Conservation (phyloP, 768 basidiomycete species). For the Collybiopsis confluens region DNA sequence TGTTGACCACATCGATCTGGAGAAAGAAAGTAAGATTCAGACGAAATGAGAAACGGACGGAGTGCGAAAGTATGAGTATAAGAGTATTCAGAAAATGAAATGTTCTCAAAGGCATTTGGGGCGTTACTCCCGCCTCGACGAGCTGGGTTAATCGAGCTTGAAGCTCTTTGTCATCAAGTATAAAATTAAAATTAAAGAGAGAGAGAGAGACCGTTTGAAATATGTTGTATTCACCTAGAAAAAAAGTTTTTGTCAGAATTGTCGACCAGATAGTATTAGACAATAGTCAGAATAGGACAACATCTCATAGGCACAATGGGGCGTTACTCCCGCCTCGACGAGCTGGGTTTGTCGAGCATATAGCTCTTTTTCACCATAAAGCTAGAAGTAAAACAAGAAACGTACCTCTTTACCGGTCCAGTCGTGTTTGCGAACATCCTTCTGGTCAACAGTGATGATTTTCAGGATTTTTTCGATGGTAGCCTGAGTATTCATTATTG, state of each 20-base stretch:
- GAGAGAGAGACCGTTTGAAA: background rate
- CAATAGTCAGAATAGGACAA: slow-evolving; percentile 31
- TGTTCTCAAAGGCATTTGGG: slow-evolving; percentile 64
- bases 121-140: slow-evolving; percentile 85
- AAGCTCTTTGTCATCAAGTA: slow-evolving; percentile 61
- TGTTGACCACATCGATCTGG: slow-evolving; percentile 88
- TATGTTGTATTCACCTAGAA: slow-evolving; percentile 10
- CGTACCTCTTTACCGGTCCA: slow-evolving; percentile 96
- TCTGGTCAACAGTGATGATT: slow-evolving; percentile 70
- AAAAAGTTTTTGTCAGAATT: slow-evolving; percentile 7
- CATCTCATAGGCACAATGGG: slow-evolving; percentile 62
- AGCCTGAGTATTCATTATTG: slow-evolving; percentile 43
- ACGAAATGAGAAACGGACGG: slow-evolving; percentile 16
- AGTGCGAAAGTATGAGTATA: background rate
- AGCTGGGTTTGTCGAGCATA: slow-evolving; percentile 74
- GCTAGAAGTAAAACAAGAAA: slow-evolving; percentile 2
- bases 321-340: slow-evolving; percentile 84
- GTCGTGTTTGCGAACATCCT: slow-evolving; percentile 88
- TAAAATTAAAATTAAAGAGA: background rate
- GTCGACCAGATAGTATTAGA: slow-evolving; percentile 10
- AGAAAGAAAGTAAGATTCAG: background rate
- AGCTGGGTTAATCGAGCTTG: slow-evolving; percentile 75
- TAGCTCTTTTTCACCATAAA: slow-evolving; percentile 63
- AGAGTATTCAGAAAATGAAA: slow-evolving; percentile 6
- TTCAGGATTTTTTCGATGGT: slow-evolving; percentile 84